Conservation (phyloP, 2,329 filamentous ascomycete species). For the Tricladium varicosporioides region DNA sequence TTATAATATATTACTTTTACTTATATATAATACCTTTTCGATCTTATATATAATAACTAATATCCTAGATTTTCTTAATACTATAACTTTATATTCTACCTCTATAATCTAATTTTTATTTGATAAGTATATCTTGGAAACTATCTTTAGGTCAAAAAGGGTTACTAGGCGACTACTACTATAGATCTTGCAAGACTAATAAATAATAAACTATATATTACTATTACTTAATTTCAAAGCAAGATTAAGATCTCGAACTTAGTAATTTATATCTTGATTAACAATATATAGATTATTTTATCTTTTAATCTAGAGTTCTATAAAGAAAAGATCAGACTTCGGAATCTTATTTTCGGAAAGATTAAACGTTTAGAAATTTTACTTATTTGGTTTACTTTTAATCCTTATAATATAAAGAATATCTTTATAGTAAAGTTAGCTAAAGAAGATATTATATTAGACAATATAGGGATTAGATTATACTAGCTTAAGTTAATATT, state of each 20-base stretch:
- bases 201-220: conserved; percentile 7
- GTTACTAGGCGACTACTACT: conserved; percentile 9
- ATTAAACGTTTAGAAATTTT: conserved; percentile 7
- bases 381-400: conserved; percentile 16
- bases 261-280: conserved; percentile 15
- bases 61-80: conserved; percentile 13
- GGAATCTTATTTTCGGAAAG: conserved; percentile 13
- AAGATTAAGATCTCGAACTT: conserved; percentile 15
- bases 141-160: conserved; percentile 9
- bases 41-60: conserved; percentile 4
- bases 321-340: conserved; percentile 11
- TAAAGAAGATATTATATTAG: conserved; percentile 7
- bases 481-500: conserved; percentile 9
- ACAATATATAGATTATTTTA: conserved; percentile 16
- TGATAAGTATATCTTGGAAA: conserved; percentile 12
- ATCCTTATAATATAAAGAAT: conserved; percentile 13
- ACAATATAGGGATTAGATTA: conserved; percentile 7
- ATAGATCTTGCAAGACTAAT: conserved; percentile 6
- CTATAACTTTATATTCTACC: conserved; percentile 14
- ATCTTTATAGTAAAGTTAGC: conserved; percentile 11
- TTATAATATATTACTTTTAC: conserved; percentile 12
- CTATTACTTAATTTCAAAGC: conserved; percentile 8
- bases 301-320: conserved; percentile 14
- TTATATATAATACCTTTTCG: conserved; percentile 1
- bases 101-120: conserved; percentile 14